Base-by-base conservation (phyloP, 225 moss, liverwort and hornwort species). In the Asterella californica region DNA sequence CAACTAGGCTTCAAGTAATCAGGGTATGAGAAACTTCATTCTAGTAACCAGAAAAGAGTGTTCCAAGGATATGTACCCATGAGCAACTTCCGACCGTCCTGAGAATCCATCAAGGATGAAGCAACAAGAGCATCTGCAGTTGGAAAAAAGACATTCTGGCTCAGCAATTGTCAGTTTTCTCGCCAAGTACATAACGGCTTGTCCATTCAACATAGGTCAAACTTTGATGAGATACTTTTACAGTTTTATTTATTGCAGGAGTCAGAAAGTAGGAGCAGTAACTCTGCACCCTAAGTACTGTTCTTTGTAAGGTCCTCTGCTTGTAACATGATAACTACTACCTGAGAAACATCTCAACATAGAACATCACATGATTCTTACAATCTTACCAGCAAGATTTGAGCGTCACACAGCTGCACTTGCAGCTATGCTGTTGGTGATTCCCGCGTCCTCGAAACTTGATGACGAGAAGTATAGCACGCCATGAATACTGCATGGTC, bases 381-480 rank as follows among this genome's bases (percentile, higher is more conserved):
- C 27, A 30, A 46, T 29, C 27, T 71, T 82, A 93, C 99, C 99
- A 55, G 84, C 72, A 64, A 99, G 89, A 84, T 95, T 95, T 59
- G 93, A 85, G 46, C 88, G 67, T 54, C 99, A 95, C 32, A 99
- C 92, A 76, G 90, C 87, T 82, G 99, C 93, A 85, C 94, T 94
- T 77, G 94, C 97, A 33, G 85, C 87, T 54, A 94, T 83, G 78
- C 89, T 86, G 81, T 97, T 88, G 66, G 90, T 88, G 81, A 99
- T 90, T 75, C 97, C 97, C n/a, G 95, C 97, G 80, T 95, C 91
- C 79, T 83, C 87, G 63, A 99, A 99, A 66, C 85, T 99, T 15
- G 91, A 84, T 0, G 95, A 95, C 27, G 97, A 99, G 81, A 99
- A 99, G 82, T 99, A 95, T 10, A 99, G 88, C 61, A 99, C 89